Evolutionary conservation across 2,329 filamentous ascomycete species (phyloP), one percentile per base, ranked within the genome.

Genomic region (Cadophora luteo-olivacea): DNA sequence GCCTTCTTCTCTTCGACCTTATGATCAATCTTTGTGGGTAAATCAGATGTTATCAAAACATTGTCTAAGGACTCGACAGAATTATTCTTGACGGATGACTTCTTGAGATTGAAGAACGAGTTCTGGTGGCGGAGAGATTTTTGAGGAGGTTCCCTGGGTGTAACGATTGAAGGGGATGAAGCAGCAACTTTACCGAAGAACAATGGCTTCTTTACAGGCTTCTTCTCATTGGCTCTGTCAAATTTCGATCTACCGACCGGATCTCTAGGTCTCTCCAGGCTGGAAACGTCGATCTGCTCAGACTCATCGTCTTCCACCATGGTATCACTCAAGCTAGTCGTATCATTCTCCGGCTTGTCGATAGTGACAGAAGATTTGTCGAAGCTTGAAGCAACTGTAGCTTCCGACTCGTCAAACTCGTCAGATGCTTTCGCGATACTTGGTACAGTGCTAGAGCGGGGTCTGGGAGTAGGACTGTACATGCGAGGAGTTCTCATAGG

Each of bases 41-140:
- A 58, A 22, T 7, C 19, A 61, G 24, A 12, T n/a, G 9, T 6
- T 12, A 16, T 19, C 2, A 25, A 33, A 54, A 16, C 45, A 36
- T 48, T 16, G 29, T 54, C 61, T 12, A 63, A 38, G 3, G 32
- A 33, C 24, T 63, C n/a, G n/a, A 25, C n/a, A 63, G 48, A 38
- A 22, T 16, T 12, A 52, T 49, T 49, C 19, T 63, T 52, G 29
- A 48, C n/a, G 24, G 61, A 25, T 6, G 32, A n/a, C 36, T 25
- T 63, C 48, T 54, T 63, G 5, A 63, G 29, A 33, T 63, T 38
- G n/a, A 54, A 63, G 25, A 52, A 25, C 7, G 61, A 52, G 25
- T 25, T 38, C 11, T 63, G 61, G 25, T 49, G 45, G 12, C 61
- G 25, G 36, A 48, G 36, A 3, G 48, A 5, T 19, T 33, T 63